A percentile compares a stretch with the other conserved stretches of the same genome.
These are phyloP conservation scores for Penicillium angulare DNA, from an alignment of 495 filamentous ascomycete genomes.

Conservation along the genomic window DNA sequence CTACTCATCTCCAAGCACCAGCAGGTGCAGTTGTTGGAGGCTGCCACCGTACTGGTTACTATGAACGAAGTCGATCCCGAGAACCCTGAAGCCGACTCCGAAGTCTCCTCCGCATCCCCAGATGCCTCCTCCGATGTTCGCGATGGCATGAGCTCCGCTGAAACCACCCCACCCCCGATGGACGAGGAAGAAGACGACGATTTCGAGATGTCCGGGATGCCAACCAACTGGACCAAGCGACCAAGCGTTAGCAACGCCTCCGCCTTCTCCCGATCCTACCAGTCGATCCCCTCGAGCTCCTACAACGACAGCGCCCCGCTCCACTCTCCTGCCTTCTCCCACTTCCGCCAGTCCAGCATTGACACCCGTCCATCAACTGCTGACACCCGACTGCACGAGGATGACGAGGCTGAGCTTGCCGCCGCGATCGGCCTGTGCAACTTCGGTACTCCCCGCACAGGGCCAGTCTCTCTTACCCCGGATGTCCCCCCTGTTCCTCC, in stretches of 20 bases:
- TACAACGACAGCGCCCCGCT: conserved; percentile 45
- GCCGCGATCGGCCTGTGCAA: conserved; percentile 93
- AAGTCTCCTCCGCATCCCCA: conserved; percentile 78
- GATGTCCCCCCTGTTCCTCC: conserved; percentile 87
- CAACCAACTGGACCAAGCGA: conserved; percentile 36
- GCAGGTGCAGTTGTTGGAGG: conserved; percentile 96
- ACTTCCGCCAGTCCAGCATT: conserved; percentile 54
- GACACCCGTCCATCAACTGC: conserved; percentile 63
- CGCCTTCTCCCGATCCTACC: conserved; percentile 79
- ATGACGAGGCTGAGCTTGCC: conserved; percentile 70
- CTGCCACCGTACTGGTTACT: conserved; percentile 86
- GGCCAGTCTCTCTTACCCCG: conserved; percentile 64
- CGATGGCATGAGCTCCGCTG: conserved; percentile 61
- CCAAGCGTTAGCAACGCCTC: conserved; percentile 60
- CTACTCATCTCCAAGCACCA: conserved; percentile 98
- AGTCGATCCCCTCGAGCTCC: conserved; percentile 65
- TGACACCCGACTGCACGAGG: conserved; percentile 53
- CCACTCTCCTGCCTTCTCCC: conserved; percentile 47
- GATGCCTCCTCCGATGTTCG: conserved; percentile 72
- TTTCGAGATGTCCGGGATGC: conserved; percentile 39
- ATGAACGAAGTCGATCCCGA: conserved; percentile 74
- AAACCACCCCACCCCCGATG: conserved; percentile 56
- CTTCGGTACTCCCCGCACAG: conserved; percentile 75
- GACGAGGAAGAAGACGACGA: conserved; percentile 46
- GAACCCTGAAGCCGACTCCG: conserved; percentile 67